Evolutionary conservation across 2,329 filamentous ascomycete genomes (phyloP).

Genomic region (Massarina eburnea): DNA sequence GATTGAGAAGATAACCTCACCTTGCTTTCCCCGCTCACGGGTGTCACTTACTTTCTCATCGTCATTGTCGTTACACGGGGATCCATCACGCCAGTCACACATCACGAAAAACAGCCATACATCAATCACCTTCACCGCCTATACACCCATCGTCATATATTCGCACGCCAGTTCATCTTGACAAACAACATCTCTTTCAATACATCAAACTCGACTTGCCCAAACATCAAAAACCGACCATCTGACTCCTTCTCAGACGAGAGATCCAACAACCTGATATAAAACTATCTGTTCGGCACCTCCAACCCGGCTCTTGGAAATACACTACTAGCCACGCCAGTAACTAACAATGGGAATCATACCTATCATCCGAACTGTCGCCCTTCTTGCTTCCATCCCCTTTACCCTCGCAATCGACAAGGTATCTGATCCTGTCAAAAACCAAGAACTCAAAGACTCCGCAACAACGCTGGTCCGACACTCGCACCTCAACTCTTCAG

Average conservation of each 20-base stretch:
- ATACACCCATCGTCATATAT: neutral
- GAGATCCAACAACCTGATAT: too few species aligned
- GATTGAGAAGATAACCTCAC: neutral
- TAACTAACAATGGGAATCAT: neutral
- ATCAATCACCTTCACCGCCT: neutral
- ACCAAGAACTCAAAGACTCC: constrained; percentile 39
- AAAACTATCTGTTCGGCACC: too few species aligned
- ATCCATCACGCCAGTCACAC: neutral
- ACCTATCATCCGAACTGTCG: constrained; percentile 10
- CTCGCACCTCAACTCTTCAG: constrained; percentile 44
- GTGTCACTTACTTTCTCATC: neutral
- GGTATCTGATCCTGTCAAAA: constrained; percentile 45
- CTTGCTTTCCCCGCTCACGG: neutral
- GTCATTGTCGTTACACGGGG: neutral
- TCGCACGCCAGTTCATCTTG: neutral
- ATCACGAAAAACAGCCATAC: neutral
- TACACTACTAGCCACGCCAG: neutral
- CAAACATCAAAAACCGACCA: too few species aligned
- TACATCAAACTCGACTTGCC: too few species aligned
- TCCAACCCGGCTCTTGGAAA: neutral
- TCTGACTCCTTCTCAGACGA: too few species aligned
- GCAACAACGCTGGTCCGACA: constrained; percentile 51
- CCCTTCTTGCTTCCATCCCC: constrained; percentile 17
- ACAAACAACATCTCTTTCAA: neutral
- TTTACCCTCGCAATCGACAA: constrained; percentile 39